These are phyloP conservation scores for Tripidium arundinaceum DNA, from an alignment of 202 grass and related monocot genomes.

Conservation along the genomic window DNA sequence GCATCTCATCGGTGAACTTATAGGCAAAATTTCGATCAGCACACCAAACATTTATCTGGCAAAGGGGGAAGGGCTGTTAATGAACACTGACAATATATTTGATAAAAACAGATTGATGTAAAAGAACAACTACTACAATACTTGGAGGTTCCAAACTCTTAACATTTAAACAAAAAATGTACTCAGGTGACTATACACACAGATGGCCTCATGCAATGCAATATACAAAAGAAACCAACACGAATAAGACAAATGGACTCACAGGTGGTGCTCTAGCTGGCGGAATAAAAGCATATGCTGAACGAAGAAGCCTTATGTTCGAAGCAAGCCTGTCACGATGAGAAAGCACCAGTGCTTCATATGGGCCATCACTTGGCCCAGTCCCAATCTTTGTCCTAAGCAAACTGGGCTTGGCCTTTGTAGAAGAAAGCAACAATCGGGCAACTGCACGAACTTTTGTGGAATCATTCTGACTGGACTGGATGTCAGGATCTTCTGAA, in stretches of 20 bases:
- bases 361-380: conserved; percentile 51
- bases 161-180: conserved; percentile 9
- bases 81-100: not conserved
- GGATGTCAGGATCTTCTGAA: conserved; percentile 53
- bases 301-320: conserved; percentile 79
- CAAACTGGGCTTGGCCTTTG: conserved; percentile 62
- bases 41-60: conserved; percentile 72
- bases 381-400: conserved; percentile 55
- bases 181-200: not conserved
- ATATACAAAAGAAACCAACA: not conserved
- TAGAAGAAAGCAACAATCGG: conserved; percentile 75
- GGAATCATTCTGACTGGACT: conserved; percentile 45
- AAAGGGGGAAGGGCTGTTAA: conserved; percentile 12
- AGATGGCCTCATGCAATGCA: conserved; percentile 6
- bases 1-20: conserved; percentile 77
- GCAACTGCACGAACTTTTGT: conserved; percentile 62
- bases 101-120: conserved; percentile 16
- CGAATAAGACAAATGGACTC: conserved; percentile 45
- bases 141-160: not conserved
- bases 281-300: conserved; percentile 90
- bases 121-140: conserved; percentile 10
- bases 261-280: conserved; percentile 90
- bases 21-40: conserved; percentile 86
- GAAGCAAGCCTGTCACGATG: conserved; percentile 73
- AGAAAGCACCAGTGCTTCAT: conserved; percentile 67